These are phyloP conservation scores for Colletotrichum costaricense DNA, from an alignment of 2,329 filamentous ascomycete species.

Conservation along the genomic window DNA sequence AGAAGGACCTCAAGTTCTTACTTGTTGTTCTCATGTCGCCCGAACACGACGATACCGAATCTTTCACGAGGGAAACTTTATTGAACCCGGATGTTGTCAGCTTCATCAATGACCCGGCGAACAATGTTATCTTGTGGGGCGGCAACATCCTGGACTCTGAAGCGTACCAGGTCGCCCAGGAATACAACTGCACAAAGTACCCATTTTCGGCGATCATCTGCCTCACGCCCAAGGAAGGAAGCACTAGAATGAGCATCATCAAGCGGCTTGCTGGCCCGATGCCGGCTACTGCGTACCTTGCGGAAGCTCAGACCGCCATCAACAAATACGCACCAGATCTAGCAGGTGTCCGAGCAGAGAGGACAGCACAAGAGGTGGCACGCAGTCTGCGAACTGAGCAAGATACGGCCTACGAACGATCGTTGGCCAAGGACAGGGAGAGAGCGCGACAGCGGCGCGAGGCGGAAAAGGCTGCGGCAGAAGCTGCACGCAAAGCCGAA, in stretches of 20 bases:
- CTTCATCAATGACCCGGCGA: slow-evolving; percentile 79
- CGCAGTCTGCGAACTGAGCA: slow-evolving; percentile 87
- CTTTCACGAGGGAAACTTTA: slow-evolving; percentile 85
- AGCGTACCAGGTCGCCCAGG: slow-evolving; percentile 90
- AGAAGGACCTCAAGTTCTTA: slow-evolving; percentile 90
- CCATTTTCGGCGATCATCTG: slow-evolving; percentile 90
- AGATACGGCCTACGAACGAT: slow-evolving; percentile 93
- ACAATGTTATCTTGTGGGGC: slow-evolving; percentile 90
- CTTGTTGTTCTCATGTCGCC: slow-evolving; percentile 90
- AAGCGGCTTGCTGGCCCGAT: slow-evolving; percentile 81
- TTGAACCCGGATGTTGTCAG: slow-evolving; percentile 78
- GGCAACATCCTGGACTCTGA: slow-evolving; percentile 94
- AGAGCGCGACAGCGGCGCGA: slow-evolving; percentile 81
- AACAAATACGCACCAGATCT: slow-evolving; percentile 82
- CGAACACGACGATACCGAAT: slow-evolving; percentile 91
- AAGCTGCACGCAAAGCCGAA: slow-evolving; percentile 72
- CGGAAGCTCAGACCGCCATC: slow-evolving; percentile 80
- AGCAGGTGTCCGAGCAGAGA: slow-evolving; percentile 77
- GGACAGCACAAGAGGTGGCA: slow-evolving; percentile 84
- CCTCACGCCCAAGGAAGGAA: slow-evolving; percentile 85
- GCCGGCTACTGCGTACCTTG: slow-evolving; percentile 76
- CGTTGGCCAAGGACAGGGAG: slow-evolving; percentile 87
- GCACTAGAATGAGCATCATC: slow-evolving; percentile 90
- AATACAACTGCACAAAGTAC: slow-evolving; percentile 90
- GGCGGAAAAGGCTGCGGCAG: slow-evolving; percentile 77